Conservation (phyloP, 1,139 yeast species). For the Hemisphaericaspora xylofermentans region DNA sequence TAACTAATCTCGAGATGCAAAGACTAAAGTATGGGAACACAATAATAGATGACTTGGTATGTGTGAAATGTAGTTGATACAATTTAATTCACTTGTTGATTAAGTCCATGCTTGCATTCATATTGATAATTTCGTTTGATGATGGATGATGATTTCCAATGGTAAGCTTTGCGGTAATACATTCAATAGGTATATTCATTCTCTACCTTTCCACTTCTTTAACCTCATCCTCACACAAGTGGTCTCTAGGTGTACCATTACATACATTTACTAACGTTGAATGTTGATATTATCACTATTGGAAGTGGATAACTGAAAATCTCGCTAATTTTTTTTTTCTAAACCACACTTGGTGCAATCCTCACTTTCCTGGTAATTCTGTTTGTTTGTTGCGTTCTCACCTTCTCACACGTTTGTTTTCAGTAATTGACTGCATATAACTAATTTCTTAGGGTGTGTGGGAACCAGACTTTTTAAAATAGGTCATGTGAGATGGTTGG, state of each 20-base stretch:
- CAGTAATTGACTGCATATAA: slow-evolving; percentile 3
- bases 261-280: slow-evolving; percentile 6
- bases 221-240: not conserved
- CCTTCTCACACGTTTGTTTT: not conserved
- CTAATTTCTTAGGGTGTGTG: not conserved
- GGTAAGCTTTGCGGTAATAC: no score
- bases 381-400: not conserved
- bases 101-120: no score
- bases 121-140: no score
- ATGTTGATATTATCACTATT: not conserved
- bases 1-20: no score
- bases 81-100: no score
- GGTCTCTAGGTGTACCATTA: not conserved
- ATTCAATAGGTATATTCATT: no score
- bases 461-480: not conserved
- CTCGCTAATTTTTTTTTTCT: slow-evolving; percentile 3
- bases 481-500: slow-evolving; percentile 1
- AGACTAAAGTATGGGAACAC: no score
- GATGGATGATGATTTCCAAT: no score
- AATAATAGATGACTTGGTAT: no score
- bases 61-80: no score
- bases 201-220: not conserved
- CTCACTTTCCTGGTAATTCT: not conserved
- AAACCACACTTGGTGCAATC: not conserved
- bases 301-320: not conserved